Evolutionary conservation across 2,329 filamentous ascomycete genomes (phyloP).

Genomic region (Colletotrichum ledebouriae): DNA sequence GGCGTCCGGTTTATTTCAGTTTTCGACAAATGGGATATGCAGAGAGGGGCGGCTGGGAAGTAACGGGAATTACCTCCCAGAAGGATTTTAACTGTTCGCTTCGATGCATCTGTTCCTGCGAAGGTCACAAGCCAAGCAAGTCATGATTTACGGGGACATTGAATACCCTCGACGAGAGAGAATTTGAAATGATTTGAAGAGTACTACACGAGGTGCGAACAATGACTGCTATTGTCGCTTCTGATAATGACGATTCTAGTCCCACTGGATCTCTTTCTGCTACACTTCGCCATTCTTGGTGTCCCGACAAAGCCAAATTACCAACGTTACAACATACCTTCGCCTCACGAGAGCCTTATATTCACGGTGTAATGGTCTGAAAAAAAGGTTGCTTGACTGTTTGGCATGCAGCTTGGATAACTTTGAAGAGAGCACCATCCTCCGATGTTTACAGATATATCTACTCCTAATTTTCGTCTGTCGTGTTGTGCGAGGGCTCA

Average conservation of each 20-base stretch:
- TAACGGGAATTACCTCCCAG: background rate
- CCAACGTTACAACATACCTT: too few relatives aligned
- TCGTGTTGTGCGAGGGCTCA: constrained; percentile 31
- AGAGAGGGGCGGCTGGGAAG: background rate
- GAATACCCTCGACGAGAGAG: constrained; percentile 39
- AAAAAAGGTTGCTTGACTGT: constrained; percentile 7
- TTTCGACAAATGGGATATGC: constrained; percentile 26
- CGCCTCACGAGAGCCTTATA: too few relatives aligned
- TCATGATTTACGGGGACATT: constrained; percentile 26
- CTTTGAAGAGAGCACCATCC: constrained; percentile 32
- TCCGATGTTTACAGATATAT: constrained; percentile 36
- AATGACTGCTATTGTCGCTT: too few relatives aligned
- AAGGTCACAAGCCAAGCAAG: constrained; percentile 1
- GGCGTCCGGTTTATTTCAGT: constrained; percentile 33
- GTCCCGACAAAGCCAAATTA: too few relatives aligned
- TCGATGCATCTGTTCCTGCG: constrained; percentile 2
- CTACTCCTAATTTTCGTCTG: constrained; percentile 37
- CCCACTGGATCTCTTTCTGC: too few relatives aligned
- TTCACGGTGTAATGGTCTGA: background rate
- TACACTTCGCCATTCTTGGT: too few relatives aligned
- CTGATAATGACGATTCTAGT: too few relatives aligned
- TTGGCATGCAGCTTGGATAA: constrained; percentile 32
- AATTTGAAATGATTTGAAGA: background rate
- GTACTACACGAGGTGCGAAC: background rate
- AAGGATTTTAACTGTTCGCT: background rate